Percentiles rank a stretch among this genome's conserved stretches.
phyloP scores from a whole-genome alignment of 2,329 filamentous ascomycete genomes.

The Fusarium sp. region DNA sequence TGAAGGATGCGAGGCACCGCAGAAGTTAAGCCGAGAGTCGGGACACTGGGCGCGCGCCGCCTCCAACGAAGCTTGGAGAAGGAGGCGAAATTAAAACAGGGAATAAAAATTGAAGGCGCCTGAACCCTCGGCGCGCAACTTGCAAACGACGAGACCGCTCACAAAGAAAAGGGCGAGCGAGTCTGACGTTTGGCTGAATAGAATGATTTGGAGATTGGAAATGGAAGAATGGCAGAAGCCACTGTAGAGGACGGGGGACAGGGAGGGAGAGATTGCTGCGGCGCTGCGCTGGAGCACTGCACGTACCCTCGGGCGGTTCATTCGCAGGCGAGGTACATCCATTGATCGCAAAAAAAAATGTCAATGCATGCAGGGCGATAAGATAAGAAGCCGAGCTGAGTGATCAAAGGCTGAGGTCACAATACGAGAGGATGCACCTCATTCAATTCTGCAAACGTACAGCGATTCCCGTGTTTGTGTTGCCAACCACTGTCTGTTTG shows the following conservation, averaged over 20 bases:
- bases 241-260: conserved; percentile 25
- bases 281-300: conserved; percentile 10
- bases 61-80: neutral
- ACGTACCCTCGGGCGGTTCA: conserved; percentile 27
- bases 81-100: conserved; percentile 1
- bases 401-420: neutral
- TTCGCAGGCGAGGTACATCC: conserved; percentile 29
- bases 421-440: too few species aligned
- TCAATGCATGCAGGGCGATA: conserved; percentile 40
- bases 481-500: too few species aligned
- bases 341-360: conserved; percentile 24
- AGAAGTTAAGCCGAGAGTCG: conserved; percentile 31
- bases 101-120: neutral
- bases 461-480: too few species aligned
- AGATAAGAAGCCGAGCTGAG: conserved; percentile 31
- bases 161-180: neutral
- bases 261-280: conserved; percentile 39
- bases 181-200: conserved; percentile 7
- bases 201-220: conserved; percentile 27
- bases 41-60: conserved; percentile 23
- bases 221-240: conserved; percentile 27
- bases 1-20: conserved; percentile 30
- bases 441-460: too few species aligned
- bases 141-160: neutral
- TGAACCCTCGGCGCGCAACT: neutral